Conservation (phyloP, 805 yeast species). For the Pichia ethanolica region DNA sequence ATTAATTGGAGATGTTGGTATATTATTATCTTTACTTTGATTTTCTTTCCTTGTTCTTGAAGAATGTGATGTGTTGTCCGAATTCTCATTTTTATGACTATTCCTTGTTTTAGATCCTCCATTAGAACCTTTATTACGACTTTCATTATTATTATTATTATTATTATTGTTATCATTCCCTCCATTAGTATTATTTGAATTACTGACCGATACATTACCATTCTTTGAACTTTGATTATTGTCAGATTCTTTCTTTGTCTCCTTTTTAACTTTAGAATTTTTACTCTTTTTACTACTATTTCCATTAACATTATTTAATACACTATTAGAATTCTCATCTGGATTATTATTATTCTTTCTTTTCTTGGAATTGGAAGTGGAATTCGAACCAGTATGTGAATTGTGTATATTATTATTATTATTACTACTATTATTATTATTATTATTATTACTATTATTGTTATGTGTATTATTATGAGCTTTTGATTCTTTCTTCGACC, state of each 20-base stretch:
- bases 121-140: constrained; percentile 6
- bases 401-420: no score
- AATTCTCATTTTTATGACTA: neutral
- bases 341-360: neutral
- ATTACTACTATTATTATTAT: no score
- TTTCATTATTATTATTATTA: neutral
- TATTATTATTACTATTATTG: no score
- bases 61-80: neutral
- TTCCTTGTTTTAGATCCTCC: constrained; percentile 1
- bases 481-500: neutral
- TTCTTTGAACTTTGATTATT: neutral
- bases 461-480: neutral
- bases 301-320: neutral
- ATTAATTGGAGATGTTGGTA: constrained; percentile 10
- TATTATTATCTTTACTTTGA: constrained; percentile 10
- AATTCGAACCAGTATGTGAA: no score
- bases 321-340: neutral
- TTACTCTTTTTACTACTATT: constrained; percentile 1
- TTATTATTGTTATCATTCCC: neutral
- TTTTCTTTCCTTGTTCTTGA: constrained; percentile 13
- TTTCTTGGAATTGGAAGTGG: neutral
- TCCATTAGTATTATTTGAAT: neutral
- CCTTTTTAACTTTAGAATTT: constrained; percentile 1
- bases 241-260: neutral
- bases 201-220: neutral